phyloP scores from a whole-genome alignment of 2,329 filamentous ascomycete genomes.

The Talaromyces albobiverticillius region DNA sequence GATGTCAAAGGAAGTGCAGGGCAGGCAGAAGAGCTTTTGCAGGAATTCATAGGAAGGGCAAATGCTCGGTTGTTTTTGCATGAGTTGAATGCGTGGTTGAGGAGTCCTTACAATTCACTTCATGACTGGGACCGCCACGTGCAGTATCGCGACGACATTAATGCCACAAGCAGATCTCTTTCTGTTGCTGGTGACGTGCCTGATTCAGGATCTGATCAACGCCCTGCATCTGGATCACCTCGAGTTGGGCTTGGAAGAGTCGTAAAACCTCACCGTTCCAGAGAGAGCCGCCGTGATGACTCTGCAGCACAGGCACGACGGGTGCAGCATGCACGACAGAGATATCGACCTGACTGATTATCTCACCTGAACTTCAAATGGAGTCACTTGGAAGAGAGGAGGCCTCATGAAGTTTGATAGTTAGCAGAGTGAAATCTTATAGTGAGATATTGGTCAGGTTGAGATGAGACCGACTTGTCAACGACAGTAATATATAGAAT shows the following conservation, averaged over 20 bases:
- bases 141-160: constrained; percentile 57
- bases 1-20: constrained; percentile 77
- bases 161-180: background rate
- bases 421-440: no score
- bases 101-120: constrained; percentile 71
- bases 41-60: constrained; percentile 72
- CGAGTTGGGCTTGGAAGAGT: constrained; percentile 23
- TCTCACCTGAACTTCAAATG: background rate
- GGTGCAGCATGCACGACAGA: constrained; percentile 28
- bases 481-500: background rate
- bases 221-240: constrained; percentile 23
- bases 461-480: background rate
- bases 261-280: constrained; percentile 22
- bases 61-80: constrained; percentile 77
- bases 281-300: constrained; percentile 17
- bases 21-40: constrained; percentile 73
- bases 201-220: constrained; percentile 16
- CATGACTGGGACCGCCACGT: constrained; percentile 77
- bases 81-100: constrained; percentile 76
- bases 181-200: background rate
- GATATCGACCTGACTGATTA: constrained; percentile 33
- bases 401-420: no score
- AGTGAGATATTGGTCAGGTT: no score
- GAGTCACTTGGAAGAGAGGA: background rate
- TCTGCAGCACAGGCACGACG: constrained; percentile 21